Base-by-base conservation (phyloP, 495 filamentous ascomycete genomes). In the Aspergillus sclerotiicarbonarius region DNA sequence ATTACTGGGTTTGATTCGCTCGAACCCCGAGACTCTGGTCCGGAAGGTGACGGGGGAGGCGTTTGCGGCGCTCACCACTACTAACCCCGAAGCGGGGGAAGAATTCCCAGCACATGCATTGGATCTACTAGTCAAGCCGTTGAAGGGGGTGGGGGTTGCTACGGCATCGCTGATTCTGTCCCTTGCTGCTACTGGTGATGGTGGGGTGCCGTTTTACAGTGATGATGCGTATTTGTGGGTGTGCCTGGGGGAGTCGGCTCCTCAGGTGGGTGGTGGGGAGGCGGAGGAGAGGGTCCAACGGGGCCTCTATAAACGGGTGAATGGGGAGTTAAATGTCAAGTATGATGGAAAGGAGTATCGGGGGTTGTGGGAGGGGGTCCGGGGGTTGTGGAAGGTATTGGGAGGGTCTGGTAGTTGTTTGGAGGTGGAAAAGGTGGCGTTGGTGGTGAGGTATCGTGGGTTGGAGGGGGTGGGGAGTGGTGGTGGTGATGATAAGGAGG, bases 221-320 rank as follows among this genome's bases (percentile, higher is more conserved):
- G 89, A 93, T 61, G 88, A 92, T 72, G 74, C 84, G 19, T 91
- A 82, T 66, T 76, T 84, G 56, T 92, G 87, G 87, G 63, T 88
- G 13, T 82, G 77, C 67, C 64, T 67, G 13, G 53, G 59, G n/a
- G 58, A 58, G 9, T 72, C 12, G 0, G 1, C 12, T 6, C 13
- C 12, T 41, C 7, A n/a, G 13, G 13, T 13, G 13, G 37, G 33
- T 47, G 20, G 31, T 16, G 52, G 19, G 5, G 46, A 57, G 12
- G 45, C 19, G 6, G 41, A 51, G n/a, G 41, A 53, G 29, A 20
- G 29, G 16, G 18, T 25, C 15, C 30, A 32, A 7, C 52, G 63
- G 61, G 70, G 68, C 44, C 82, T 75, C 39, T 72, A 56, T 21
- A 63, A 62, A 54, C 62, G 64, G 44, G 60, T 62, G 10, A 76